Base-by-base conservation (phyloP, 495 filamentous ascomycete genomes). In the Aspergillus steynii region DNA sequence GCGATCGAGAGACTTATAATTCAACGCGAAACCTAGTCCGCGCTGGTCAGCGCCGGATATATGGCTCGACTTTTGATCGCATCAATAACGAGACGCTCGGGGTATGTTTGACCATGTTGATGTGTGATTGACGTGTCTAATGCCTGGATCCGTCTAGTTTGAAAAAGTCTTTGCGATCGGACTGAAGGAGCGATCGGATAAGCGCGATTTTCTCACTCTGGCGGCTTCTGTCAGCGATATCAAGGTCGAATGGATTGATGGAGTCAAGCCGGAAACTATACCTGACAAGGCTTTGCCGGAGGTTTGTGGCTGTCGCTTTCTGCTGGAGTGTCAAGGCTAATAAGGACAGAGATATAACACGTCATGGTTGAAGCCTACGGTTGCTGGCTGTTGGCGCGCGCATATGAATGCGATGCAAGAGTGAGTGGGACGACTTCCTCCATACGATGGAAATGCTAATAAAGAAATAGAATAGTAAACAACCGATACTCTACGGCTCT, bases 101-200 rank as follows among this genome's bases (percentile, higher is more conserved):
- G 34, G 70, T 74, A 34, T 29, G 70, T 55, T 27, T 29, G 14
- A 14, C 0, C 14, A 7, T 29, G 26, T 10, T 15, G 12, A 42
- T 3, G 37, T 47, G 0, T 55, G 0, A 7, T 20, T 15, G 53
- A 48, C 3, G 14, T 48, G 5, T 14, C 9, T 28, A 29, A 46
- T 55, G 46, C 10, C 14, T 49, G 4, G 56, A 20, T 50, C 8
- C 0, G 37, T 20, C 42, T 42, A 74, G 72, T 74, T 74, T 55
- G 53, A 72, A 34, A 68, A 74, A 48, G 58, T 89, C 29, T 83
- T 86, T 62, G 85, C 86, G 50, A 81, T 90, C 53, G 86, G 84
- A 51, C 73, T 90, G 31, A 81, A 83, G 4, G 75, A 78, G 26
- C 78, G 88, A 25, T 80, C 82, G 7, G 88, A 90, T 61, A 84